Evolutionary conservation across 2,329 filamentous ascomycete species (phyloP).

Genomic region (Neodidymelliopsis sp.): DNA sequence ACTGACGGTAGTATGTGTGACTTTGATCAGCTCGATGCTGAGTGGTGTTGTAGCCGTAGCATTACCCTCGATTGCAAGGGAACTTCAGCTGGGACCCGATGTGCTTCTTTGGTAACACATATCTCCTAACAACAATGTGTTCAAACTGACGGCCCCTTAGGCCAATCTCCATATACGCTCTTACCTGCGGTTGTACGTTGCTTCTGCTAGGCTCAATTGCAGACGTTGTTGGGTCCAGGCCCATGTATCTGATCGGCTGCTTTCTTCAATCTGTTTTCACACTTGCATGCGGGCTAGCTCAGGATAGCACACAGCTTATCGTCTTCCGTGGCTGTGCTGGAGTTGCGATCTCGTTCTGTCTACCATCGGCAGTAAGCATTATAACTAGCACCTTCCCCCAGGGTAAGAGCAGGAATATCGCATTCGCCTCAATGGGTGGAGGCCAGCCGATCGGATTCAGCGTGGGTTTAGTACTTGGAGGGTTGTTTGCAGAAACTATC

Average conservation of each 20-base stretch:
- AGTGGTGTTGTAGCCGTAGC: conserved; percentile 53
- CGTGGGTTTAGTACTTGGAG: conserved; percentile 60
- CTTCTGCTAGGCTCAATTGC: conserved; percentile 60
- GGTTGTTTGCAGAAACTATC: conserved; percentile 57
- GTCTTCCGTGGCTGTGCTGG: conserved; percentile 57
- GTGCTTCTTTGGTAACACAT: conserved; percentile 38
- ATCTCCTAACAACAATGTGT: background rate
- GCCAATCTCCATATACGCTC: conserved; percentile 48
- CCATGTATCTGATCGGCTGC: conserved; percentile 57
- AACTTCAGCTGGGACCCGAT: conserved; percentile 32
- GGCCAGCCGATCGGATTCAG: conserved; percentile 61
- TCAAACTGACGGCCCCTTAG: conserved; percentile 27
- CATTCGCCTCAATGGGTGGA: conserved; percentile 59
- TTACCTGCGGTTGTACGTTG: conserved; percentile 59
- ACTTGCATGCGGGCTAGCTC: conserved; percentile 53
- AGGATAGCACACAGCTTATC: conserved; percentile 53
- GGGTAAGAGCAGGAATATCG: conserved; percentile 60
- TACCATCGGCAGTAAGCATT: conserved; percentile 59
- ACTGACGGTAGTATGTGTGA: conserved; percentile 37
- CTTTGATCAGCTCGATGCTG: conserved; percentile 36
- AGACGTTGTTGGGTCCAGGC: conserved; percentile 58
- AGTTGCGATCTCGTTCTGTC: conserved; percentile 56
- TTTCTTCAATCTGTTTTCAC: conserved; percentile 56
- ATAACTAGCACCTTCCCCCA: conserved; percentile 57
- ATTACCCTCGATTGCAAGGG: conserved; percentile 53